Evolutionary conservation across 164 flowering plant species (phyloP).

Genomic region (Chimonanthus praecox): DNA sequence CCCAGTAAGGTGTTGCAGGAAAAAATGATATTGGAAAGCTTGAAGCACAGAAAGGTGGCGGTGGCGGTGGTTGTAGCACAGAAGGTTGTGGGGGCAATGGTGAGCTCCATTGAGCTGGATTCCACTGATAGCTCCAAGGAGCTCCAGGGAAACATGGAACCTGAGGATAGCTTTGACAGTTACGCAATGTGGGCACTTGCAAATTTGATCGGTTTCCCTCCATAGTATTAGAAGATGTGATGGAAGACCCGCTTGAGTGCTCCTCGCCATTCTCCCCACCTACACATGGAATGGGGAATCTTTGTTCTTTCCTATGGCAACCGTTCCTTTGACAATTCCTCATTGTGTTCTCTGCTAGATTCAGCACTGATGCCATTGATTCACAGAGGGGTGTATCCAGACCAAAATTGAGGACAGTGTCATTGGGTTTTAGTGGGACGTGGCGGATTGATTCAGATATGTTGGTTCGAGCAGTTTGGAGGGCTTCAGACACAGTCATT

Average conservation of each 20-base stretch:
- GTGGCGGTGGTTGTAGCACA: not conserved
- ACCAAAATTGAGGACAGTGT: slow-evolving; percentile 54
- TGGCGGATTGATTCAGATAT: slow-evolving; percentile 29
- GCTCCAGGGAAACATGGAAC: slow-evolving; percentile 43
- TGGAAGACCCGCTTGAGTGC: slow-evolving; percentile 41
- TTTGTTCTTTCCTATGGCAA: slow-evolving; percentile 25
- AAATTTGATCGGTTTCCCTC: slow-evolving; percentile 19
- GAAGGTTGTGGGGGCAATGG: slow-evolving; percentile 22
- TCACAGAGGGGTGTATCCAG: slow-evolving; percentile 48
- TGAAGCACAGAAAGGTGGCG: slow-evolving; percentile 36
- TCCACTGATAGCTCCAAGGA: slow-evolving; percentile 70
- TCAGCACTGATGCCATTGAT: slow-evolving; percentile 51
- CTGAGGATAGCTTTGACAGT: slow-evolving; percentile 41
- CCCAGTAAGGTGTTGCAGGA: slow-evolving; percentile 53
- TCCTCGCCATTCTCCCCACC: slow-evolving; percentile 36
- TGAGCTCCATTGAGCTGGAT: slow-evolving; percentile 45
- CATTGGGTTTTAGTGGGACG: slow-evolving; percentile 33
- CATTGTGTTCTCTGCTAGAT: slow-evolving; percentile 35
- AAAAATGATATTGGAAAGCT: slow-evolving; percentile 46
- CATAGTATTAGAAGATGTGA: slow-evolving; percentile 24
- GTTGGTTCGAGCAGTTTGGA: slow-evolving; percentile 23
- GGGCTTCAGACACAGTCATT: slow-evolving; percentile 55
- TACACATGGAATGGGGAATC: slow-evolving; percentile 18
- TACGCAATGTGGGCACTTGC: slow-evolving; percentile 22
- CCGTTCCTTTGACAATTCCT: slow-evolving; percentile 32